Base-by-base conservation (phyloP, 1,139 yeast genomes). In the Hyphopichia pseudoburtonii region DNA sequence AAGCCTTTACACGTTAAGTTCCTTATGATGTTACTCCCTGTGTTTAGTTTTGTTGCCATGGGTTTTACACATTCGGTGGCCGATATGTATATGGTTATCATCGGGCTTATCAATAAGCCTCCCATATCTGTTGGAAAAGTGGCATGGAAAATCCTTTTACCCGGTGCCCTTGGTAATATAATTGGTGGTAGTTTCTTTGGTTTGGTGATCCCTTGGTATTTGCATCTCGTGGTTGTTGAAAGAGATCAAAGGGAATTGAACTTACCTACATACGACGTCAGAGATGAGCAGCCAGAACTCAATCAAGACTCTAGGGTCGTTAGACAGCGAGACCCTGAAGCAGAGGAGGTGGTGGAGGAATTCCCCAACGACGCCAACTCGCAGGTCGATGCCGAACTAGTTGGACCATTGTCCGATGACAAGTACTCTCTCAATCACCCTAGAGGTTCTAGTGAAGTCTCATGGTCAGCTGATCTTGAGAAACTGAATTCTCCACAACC, bases 61-160 rank as follows among this genome's bases (percentile, higher is more conserved):
- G 94, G 94, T 0, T 86, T 80, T 57, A 79, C 87, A 4, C 95
- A 86, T 54, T 78, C 79, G 2, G 88, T 86, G 8, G 95, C 95
- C 1, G 95, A 86, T 56, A 84, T 86, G 90, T 79, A 69, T 47
- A 49, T 83, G 40, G 54, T 82, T 9, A 76, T 80, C 8, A 74
- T 80, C 47, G 95, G 87, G 0, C 62, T 84, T 50, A 69, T 86
- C 34, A 82, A 82, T 54, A 76, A 80, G 21, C 82, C 87, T 0
- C 71, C 78, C 3, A 64, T 80, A 10, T 64, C 81, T 0, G 86
- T 83, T 18, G 85, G 80, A 0, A 60, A 60, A n/a, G 80, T 77
- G 36, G 79, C 82, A 7, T 86, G 92, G 92, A 85, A 80, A 53
- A 59, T 81, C 1, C 61, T 84, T 49, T 56, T 85, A 5, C 87